phyloP scores from a whole-genome alignment of 305 asterid genomes.

The Solanum hybrid region DNA sequence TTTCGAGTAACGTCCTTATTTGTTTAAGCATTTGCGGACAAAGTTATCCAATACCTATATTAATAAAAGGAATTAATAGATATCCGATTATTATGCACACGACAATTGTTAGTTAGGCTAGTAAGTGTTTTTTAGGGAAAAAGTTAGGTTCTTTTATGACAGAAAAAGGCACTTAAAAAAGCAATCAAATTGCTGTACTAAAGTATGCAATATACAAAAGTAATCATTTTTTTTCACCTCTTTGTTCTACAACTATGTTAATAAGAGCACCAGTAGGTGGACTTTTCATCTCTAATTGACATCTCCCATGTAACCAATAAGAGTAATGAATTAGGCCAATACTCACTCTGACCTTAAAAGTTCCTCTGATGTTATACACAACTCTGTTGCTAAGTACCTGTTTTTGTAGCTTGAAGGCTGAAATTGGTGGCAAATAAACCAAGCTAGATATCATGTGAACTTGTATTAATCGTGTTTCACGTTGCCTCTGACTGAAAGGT shows the following conservation, averaged over 20 bases:
- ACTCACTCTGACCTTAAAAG: slow-evolving; percentile 43
- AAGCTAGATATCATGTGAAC: slow-evolving; percentile 55
- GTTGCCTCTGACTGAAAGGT: slow-evolving; percentile 44
- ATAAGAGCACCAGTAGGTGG: slow-evolving; percentile 63
- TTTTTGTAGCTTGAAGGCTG: slow-evolving; percentile 49
- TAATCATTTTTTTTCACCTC: slow-evolving; percentile 21
- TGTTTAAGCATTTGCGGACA: too few species aligned
- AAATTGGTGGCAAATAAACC: slow-evolving; percentile 47
- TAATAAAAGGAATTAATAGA: too few species aligned
- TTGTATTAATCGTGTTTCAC: slow-evolving; percentile 28
- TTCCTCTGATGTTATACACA: slow-evolving; percentile 41
- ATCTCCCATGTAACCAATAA: slow-evolving; percentile 57
- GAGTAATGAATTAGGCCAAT: slow-evolving; percentile 55
- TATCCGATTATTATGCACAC: too few species aligned
- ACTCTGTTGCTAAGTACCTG: slow-evolving; percentile 54
- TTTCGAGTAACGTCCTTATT: too few species aligned
- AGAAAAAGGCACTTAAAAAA: too few species aligned
- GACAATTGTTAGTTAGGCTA: too few species aligned
- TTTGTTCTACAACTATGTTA: slow-evolving; percentile 54
- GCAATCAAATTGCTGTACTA: neutral
- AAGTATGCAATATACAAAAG: neutral
- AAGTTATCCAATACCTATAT: too few species aligned
- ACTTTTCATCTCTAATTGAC: slow-evolving; percentile 67
- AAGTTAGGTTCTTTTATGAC: too few species aligned
- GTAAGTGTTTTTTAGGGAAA: too few species aligned